phyloP scores from a whole-genome alignment of 768 basidiomycete species.

The Kwoniella heveanensis region DNA sequence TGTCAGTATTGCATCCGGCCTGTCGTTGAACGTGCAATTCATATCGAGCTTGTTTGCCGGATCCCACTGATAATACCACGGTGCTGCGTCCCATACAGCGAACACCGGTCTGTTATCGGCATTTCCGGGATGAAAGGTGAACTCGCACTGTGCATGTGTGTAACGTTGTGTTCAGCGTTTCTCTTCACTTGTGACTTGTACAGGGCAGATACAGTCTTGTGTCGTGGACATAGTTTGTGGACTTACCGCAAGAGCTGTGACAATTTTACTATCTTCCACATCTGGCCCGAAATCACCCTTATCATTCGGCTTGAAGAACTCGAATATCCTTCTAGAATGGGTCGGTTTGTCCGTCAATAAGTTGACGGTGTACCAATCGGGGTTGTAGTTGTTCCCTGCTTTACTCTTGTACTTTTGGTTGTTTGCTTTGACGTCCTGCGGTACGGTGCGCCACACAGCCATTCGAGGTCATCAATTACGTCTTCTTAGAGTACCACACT shows the following conservation, averaged over 20 bases:
- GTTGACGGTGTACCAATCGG: neutral
- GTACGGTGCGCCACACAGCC: too few relatives aligned
- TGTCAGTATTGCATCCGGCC: neutral
- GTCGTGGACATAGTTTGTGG: neutral
- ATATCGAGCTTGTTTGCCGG: slow-evolving; percentile 5
- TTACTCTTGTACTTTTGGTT: neutral
- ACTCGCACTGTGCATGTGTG: slow-evolving; percentile 15
- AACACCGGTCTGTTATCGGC: slow-evolving; percentile 2
- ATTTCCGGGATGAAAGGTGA: slow-evolving; percentile 2
- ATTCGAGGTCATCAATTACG: too few relatives aligned
- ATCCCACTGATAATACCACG: slow-evolving; percentile 4
- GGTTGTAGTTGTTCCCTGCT: neutral
- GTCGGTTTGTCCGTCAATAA: slow-evolving; percentile 1
- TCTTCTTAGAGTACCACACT: too few relatives aligned
- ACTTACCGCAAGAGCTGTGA: slow-evolving; percentile 1
- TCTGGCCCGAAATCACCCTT: slow-evolving; percentile 10
- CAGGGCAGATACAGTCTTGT: too few relatives aligned
- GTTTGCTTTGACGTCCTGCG: slow-evolving; percentile 8
- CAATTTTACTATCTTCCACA: neutral
- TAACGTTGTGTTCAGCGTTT: too few relatives aligned
- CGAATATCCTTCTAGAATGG: slow-evolving; percentile 1
- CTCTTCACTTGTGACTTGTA: too few relatives aligned
- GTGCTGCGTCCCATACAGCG: slow-evolving; percentile 3
- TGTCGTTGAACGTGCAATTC: slow-evolving; percentile 4
- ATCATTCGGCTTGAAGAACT: slow-evolving; percentile 7